Evolutionary conservation across 352 stramenopile genomes (phyloP).

Genomic region (Globisporangium nodosum): DNA sequence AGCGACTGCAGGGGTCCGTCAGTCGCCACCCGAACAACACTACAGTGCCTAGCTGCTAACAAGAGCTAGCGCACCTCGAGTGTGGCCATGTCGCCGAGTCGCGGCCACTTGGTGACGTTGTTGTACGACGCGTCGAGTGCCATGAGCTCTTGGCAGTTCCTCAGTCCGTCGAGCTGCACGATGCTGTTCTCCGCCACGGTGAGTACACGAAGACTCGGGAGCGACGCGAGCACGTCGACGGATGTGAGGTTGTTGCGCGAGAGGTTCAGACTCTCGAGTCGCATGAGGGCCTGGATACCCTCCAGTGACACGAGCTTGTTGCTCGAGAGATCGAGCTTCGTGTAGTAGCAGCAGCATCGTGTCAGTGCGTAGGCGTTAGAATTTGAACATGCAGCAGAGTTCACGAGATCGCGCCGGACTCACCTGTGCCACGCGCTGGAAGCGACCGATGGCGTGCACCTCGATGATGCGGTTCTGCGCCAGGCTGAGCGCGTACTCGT

Average conservation of each 20-base stretch:
- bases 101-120: constrained; percentile 48
- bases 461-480: constrained; percentile 42
- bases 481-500: constrained; percentile 39
- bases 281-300: constrained; percentile 38
- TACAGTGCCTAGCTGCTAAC: not conserved
- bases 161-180: constrained; percentile 34
- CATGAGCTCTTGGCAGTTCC: constrained; percentile 22
- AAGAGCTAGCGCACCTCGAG: constrained; percentile 30
- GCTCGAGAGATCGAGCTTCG: constrained; percentile 50
- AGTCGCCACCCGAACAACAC: not conserved
- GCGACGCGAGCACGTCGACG: constrained; percentile 31
- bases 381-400: not conserved
- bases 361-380: not conserved
- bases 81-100: constrained; percentile 22
- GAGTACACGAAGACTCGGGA: constrained; percentile 38
- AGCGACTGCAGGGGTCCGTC: constrained; percentile 28
- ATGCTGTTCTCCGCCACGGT: constrained; percentile 56
- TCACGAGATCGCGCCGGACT: not conserved
- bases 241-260: constrained; percentile 43
- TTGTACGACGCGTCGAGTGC: constrained; percentile 61
- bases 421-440: constrained; percentile 44
- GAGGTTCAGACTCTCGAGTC: constrained; percentile 42
- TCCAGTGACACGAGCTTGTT: constrained; percentile 50
- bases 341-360: not conserved
- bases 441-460: constrained; percentile 36